These are phyloP conservation scores for Neocucurbitaria cava DNA, from an alignment of 2,329 filamentous ascomycete species.

Conservation along the genomic window DNA sequence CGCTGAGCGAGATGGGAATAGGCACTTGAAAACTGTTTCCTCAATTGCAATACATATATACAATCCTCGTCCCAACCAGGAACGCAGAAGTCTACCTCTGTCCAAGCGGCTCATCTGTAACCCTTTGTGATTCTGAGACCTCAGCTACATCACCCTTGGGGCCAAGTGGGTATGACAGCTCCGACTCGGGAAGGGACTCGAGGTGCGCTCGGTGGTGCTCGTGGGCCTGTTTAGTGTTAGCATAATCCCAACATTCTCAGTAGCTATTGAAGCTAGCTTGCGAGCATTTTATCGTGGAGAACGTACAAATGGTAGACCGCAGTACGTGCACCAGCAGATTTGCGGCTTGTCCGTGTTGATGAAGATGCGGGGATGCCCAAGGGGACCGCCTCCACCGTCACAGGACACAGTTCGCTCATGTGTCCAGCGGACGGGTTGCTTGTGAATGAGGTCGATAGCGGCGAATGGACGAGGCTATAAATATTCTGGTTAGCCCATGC, in stretches of 20 bases:
- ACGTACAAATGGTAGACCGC: slow-evolving; percentile 89
- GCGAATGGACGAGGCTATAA: slow-evolving; percentile 82
- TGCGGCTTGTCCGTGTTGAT: slow-evolving; percentile 99
- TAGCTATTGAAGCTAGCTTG: not conserved
- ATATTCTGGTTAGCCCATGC: slow-evolving; percentile 25
- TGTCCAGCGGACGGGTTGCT: slow-evolving; percentile 92
- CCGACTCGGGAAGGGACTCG: slow-evolving; percentile 77
- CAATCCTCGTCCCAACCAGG: slow-evolving; percentile 21
- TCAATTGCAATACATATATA: slow-evolving; percentile 36
- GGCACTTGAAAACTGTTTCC: not conserved
- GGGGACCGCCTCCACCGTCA: slow-evolving; percentile 88
- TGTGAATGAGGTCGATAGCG: slow-evolving; percentile 95
- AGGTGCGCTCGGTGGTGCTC: slow-evolving; percentile 87
- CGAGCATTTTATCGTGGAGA: slow-evolving; percentile 12
- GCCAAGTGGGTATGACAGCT: slow-evolving; percentile 81
- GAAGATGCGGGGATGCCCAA: slow-evolving; percentile 91
- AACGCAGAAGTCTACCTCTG: slow-evolving; percentile 60
- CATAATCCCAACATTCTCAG: not conserved
- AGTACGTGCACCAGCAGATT: slow-evolving; percentile 90
- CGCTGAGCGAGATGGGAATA: no score
- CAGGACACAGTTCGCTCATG: slow-evolving; percentile 83
- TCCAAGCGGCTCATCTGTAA: slow-evolving; percentile 65
- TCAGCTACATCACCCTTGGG: slow-evolving; percentile 66
- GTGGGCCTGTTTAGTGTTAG: slow-evolving; percentile 70
- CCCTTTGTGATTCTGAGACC: slow-evolving; percentile 64